phyloP scores from a whole-genome alignment of 108 stramenopile genomes.

The Craspedostauros australis region DNA sequence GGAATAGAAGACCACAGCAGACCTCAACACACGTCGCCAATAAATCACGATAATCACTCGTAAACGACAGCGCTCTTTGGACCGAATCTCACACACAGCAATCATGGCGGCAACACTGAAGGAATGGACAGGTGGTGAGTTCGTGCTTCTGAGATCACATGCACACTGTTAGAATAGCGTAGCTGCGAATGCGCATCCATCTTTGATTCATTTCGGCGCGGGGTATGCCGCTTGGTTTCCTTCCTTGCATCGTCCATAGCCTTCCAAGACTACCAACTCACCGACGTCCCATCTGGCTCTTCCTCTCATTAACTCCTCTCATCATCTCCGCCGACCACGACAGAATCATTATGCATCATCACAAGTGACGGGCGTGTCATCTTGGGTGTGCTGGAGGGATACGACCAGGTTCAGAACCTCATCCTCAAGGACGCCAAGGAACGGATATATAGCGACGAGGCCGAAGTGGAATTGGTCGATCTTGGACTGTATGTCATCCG shows the following conservation, averaged over 20 bases:
- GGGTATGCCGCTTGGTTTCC: background rate
- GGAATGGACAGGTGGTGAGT: conserved; percentile 61
- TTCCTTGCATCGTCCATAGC: no score
- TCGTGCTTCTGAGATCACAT: background rate
- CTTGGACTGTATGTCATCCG: conserved; percentile 76
- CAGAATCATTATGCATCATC: conserved; percentile 60
- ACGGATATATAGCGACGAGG: conserved; percentile 56
- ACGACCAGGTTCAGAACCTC: conserved; percentile 85
- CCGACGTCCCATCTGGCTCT: background rate
- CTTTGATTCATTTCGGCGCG: no score
- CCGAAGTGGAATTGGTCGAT: conserved; percentile 56
- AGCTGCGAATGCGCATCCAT: no score
- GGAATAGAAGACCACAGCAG: no score
- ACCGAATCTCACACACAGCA: no score
- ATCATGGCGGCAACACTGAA: conserved; percentile 68
- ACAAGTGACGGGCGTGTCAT: conserved; percentile 82
- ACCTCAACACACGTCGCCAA: no score
- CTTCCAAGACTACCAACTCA: no score
- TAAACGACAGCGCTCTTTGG: no score
- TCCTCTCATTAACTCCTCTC: conserved; percentile 1
- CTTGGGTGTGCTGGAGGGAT: conserved; percentile 54
- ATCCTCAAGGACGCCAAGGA: conserved; percentile 65
- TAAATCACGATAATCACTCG: no score
- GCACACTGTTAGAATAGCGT: no score
- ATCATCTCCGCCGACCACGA: no score